Conservation (phyloP, 2,329 filamentous ascomycete genomes). For the Phyllosticta citrichinensis region DNA sequence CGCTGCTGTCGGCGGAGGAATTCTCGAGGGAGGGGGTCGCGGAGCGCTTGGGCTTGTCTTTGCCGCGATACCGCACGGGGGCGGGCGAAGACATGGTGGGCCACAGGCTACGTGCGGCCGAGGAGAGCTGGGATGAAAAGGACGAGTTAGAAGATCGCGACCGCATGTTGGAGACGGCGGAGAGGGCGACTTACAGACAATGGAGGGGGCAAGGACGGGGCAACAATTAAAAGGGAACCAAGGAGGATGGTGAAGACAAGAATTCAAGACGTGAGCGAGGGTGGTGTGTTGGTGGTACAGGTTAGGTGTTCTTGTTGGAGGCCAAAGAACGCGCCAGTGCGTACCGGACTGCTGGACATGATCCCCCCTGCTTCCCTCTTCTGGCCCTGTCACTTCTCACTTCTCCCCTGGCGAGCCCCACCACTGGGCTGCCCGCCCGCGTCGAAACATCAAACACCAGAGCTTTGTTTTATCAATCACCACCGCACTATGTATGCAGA, state of each 20-base stretch:
- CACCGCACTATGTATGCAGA: background rate
- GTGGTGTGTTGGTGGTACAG: constrained; percentile 7
- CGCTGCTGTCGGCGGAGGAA: background rate
- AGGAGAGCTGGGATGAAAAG: constrained; percentile 19
- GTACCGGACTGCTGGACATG: background rate
- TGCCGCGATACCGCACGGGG: constrained; percentile 26
- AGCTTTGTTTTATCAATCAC: too few relatives aligned
- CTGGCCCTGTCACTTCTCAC: background rate
- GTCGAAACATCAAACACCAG: background rate
- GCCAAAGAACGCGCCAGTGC: background rate
- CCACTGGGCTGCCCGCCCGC: background rate
- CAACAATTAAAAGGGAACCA: constrained; percentile 5
- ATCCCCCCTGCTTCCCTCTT: background rate
- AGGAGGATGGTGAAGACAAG: constrained; percentile 9
- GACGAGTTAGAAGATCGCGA: constrained; percentile 1
- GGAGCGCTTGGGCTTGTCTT: constrained; percentile 29
- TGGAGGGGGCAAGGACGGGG: background rate
- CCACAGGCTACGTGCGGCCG: constrained; percentile 20
- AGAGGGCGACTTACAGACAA: background rate
- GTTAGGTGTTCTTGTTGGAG: constrained; percentile 8
- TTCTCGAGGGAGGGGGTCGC: constrained; percentile 26
- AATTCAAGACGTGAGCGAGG: background rate
- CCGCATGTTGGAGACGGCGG: constrained; percentile 1
- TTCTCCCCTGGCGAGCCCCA: background rate
- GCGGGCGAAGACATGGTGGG: constrained; percentile 9